Evolutionary conservation across 108 stramenopile genomes (phyloP), one percentile per base, ranked within the genome.

Genomic region (Craspedostauros australis): DNA sequence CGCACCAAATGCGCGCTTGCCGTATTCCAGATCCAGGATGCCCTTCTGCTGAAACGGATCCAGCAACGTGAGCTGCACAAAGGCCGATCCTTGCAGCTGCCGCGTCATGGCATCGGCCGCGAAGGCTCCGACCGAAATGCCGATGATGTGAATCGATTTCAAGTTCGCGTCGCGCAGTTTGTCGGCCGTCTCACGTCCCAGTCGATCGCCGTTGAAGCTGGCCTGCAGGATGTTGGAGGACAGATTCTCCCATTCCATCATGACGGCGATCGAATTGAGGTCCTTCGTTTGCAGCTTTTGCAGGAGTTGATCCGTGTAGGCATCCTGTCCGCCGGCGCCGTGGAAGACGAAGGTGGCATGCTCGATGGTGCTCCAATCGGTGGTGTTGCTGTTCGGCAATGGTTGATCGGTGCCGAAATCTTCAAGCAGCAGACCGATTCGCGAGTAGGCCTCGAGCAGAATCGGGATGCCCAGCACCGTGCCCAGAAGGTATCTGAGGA

Each of bases 321-420:
- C 30, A 60, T 68, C 67, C 50, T 68, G 52, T 31, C 67, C 67
- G 5, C 57, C 67, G 18, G 67, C 52, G 4, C 67, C 67, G 40
- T 68, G 67, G 40, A 68, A 68, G 11, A 68, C 59, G n/a, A 68
- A 27, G 9, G 67, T 62, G 16, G 36, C 60, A 44, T 46, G 41
- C 29, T 68, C 46, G 3, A 62, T 33, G 33, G 53, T 22, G 5
- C 16, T 33, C 57, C 57, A 59, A 31, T 37, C 20, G 49, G 11
- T 12, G 11, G 23, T 21, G 18, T n/a, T 4, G 49, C 23, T 23
- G 47, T 15, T 8, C 39, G 39, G 12, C 15, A 42, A 61, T 0
- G 22, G 22, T 6, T 5, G 19, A 29, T 11, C n/a, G 16, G 23
- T 29, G 9, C n/a, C 16, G 28, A 16, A 12, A 40, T 42, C 21